Evolutionary conservation across 2,329 filamentous ascomycete genomes (phyloP).

Genomic region (Davidsoniella neocaledoniae): DNA sequence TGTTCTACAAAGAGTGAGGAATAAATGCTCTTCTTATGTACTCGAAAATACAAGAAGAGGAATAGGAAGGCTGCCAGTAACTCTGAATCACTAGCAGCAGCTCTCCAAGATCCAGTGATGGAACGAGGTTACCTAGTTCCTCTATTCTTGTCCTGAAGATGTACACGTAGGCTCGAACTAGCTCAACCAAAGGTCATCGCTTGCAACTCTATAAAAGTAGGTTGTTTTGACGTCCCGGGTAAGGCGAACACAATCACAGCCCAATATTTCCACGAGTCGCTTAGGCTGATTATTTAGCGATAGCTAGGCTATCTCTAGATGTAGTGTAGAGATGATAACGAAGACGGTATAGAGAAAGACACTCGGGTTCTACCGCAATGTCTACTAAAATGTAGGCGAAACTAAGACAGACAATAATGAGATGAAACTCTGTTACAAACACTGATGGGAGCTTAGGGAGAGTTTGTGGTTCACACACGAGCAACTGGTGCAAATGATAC

Average conservation of each 20-base stretch:
- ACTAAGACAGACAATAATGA: too few species aligned
- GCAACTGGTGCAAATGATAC: too few species aligned
- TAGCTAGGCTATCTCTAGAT: too few species aligned
- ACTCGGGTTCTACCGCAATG: too few species aligned
- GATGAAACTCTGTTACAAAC: too few species aligned
- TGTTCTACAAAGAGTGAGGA: neutral
- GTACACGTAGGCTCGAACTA: conserved; percentile 7
- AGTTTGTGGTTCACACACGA: too few species aligned
- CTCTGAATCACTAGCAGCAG: conserved; percentile 13
- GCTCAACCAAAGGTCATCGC: conserved; percentile 11
- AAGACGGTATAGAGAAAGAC: too few species aligned
- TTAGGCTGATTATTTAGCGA: too few species aligned
- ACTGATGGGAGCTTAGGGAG: too few species aligned
- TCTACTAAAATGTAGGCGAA: too few species aligned
- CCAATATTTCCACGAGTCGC: too few species aligned
- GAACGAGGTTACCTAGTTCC: conserved; percentile 10
- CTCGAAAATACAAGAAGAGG: conserved; percentile 10
- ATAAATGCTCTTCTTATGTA: conserved; percentile 3
- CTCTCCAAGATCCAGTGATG: conserved; percentile 6
- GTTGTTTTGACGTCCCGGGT: neutral
- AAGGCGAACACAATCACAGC: neutral
- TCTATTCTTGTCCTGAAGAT: conserved; percentile 9
- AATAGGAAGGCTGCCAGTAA: conserved; percentile 11
- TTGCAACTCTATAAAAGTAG: neutral
- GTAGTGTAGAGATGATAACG: too few species aligned